A percentile compares a stretch with the other conserved stretches of the same genome.
Conservation (phyloP, 495 filamentous ascomycete species). For the Trypethelium eluteriae region DNA sequence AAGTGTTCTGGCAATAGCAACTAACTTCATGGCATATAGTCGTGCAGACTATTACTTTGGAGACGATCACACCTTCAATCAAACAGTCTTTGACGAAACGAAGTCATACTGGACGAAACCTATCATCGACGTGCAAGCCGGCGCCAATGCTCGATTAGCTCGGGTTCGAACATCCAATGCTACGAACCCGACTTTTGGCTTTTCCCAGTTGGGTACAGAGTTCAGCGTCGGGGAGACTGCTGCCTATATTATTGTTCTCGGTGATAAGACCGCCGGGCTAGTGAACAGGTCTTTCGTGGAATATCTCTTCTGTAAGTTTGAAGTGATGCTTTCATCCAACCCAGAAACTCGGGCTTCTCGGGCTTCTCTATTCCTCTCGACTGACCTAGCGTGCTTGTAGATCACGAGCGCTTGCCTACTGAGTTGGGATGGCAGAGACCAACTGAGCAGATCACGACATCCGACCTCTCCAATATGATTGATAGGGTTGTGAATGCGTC, state of each 20-base stretch:
- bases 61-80: slow-evolving; percentile 24
- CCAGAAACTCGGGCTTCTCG: not conserved
- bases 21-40: not conserved
- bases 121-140: slow-evolving; percentile 28
- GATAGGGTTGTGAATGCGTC: not conserved
- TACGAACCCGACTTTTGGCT: slow-evolving; percentile 44
- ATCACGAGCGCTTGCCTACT: slow-evolving; percentile 42
- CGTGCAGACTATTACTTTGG: slow-evolving; percentile 18
- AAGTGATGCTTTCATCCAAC: not conserved
- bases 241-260: slow-evolving; percentile 41
- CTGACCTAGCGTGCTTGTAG: slow-evolving; percentile 13
- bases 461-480: not conserved
- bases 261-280: slow-evolving; percentile 35
- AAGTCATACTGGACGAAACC: slow-evolving; percentile 20
- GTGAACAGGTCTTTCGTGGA: slow-evolving; percentile 37
- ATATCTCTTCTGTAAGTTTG: slow-evolving; percentile 36
- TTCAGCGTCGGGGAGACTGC: slow-evolving; percentile 44
- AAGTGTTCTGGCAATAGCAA: not conserved
- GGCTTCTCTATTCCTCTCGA: slow-evolving; percentile 16
- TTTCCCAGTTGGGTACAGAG: slow-evolving; percentile 32
- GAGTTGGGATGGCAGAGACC: slow-evolving; percentile 38
- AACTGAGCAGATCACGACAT: not conserved
- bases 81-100: slow-evolving; percentile 19
- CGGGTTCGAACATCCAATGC: slow-evolving; percentile 41
- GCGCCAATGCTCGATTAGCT: slow-evolving; percentile 39